Evolutionary conservation across 2,329 filamentous ascomycete species (phyloP).

Genomic region (Hypoxylon sp.): DNA sequence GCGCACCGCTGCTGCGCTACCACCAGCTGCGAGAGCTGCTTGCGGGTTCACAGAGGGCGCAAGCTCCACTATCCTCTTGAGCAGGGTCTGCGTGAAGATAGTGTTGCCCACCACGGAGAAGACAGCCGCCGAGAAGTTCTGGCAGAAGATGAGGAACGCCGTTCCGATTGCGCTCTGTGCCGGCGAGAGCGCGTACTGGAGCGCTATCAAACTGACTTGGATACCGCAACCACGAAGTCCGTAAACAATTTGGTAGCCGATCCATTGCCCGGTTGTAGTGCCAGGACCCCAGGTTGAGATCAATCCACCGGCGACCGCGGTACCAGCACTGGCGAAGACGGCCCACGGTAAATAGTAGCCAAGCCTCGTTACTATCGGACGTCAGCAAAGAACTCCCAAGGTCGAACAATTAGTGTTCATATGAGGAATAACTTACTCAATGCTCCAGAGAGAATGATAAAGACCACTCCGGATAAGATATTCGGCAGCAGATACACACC

Average conservation of each 20-base stretch:
- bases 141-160: constrained; percentile 52
- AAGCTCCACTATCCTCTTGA: constrained; percentile 40
- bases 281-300: constrained; percentile 50
- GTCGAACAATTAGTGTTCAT: not conserved
- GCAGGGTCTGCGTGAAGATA: constrained; percentile 51
- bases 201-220: constrained; percentile 51
- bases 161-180: constrained; percentile 49
- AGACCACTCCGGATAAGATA: constrained; percentile 62
- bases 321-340: constrained; percentile 44
- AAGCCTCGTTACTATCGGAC: constrained; percentile 46
- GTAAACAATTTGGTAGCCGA: constrained; percentile 53
- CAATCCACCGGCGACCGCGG: constrained; percentile 48
- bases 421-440: constrained; percentile 42
- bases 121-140: constrained; percentile 50
- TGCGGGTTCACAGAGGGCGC: constrained; percentile 49
- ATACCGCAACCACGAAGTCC: constrained; percentile 50
- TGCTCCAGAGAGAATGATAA: constrained; percentile 65
- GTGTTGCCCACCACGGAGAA: constrained; percentile 52
- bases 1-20: constrained; percentile 51
- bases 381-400: constrained; percentile 20
- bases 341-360: constrained; percentile 53
- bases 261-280: constrained; percentile 49
- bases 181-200: constrained; percentile 50
- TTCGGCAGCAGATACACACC: constrained; percentile 55
- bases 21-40: constrained; percentile 49